Conservation (phyloP, 768 basidiomycete genomes). For the Lactarius sanguifluus region DNA sequence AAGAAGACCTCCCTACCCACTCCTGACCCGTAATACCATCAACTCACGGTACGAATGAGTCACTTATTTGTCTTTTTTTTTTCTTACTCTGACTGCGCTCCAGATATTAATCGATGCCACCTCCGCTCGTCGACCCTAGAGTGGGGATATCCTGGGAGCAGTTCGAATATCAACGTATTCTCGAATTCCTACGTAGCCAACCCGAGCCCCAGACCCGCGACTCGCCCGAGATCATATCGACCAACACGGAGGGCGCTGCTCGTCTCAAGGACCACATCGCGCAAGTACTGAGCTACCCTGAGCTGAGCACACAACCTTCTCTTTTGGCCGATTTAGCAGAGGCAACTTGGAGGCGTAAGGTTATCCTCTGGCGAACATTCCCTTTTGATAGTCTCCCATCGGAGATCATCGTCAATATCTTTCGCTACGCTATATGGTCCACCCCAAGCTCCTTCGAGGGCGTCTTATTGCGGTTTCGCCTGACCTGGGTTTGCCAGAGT, state of each 20-base stretch:
- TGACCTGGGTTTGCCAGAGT: slow-evolving; percentile 58
- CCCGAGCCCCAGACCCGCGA: slow-evolving; percentile 21
- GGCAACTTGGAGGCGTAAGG: slow-evolving; percentile 20
- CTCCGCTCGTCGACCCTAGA: neutral
- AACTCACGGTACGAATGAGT: neutral
- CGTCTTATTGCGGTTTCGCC: slow-evolving; percentile 40
- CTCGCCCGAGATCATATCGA: neutral
- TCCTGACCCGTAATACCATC: neutral
- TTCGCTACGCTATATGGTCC: slow-evolving; percentile 58
- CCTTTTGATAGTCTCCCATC: slow-evolving; percentile 59
- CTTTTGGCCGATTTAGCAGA: slow-evolving; percentile 2
- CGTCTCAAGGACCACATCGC: slow-evolving; percentile 17
- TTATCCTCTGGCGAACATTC: slow-evolving; percentile 45
- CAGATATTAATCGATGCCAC: slow-evolving; percentile 9
- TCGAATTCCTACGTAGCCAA: slow-evolving; percentile 1
- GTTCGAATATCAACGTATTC: slow-evolving; percentile 8
- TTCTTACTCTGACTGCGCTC: neutral
- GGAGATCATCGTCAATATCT: slow-evolving; percentile 65
- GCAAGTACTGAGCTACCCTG: neutral
- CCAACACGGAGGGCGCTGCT: neutral
- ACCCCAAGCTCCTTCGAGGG: slow-evolving; percentile 35
- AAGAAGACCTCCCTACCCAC: neutral
- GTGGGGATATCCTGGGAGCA: slow-evolving; percentile 2
- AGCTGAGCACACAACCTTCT: neutral
- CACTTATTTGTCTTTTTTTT: neutral